phyloP scores from a whole-genome alignment of 768 basidiomycete genomes.

The Pulveroboletus frians region DNA sequence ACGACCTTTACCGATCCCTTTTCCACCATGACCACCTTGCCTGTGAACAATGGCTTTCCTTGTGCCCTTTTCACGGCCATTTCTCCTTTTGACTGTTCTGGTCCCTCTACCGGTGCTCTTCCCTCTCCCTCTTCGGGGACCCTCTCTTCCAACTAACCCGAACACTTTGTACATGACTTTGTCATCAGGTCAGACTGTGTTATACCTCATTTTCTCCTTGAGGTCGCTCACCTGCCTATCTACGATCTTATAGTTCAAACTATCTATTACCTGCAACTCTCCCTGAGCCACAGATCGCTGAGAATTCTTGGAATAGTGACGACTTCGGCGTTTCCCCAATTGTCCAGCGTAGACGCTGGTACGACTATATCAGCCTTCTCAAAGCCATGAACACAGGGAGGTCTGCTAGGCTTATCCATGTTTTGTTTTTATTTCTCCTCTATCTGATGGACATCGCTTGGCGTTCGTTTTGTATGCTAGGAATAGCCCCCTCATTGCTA shows the following conservation, averaged over 20 bases:
- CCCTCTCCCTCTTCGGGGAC: constrained; percentile 11
- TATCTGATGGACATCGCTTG: constrained; percentile 7
- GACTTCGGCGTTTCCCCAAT: constrained; percentile 3
- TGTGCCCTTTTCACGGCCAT: constrained; percentile 4
- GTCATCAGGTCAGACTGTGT: constrained; percentile 1
- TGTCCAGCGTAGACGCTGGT: background rate
- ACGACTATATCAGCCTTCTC: background rate
- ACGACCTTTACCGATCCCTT: constrained; percentile 26
- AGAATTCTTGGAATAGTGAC: background rate
- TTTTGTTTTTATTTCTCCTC: background rate
- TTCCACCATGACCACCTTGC: background rate
- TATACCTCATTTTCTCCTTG: background rate
- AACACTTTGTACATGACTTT: background rate
- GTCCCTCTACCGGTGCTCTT: constrained; percentile 10
- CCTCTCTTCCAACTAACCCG: constrained; percentile 1
- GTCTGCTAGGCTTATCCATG: background rate
- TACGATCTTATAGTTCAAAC: background rate
- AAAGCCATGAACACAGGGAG: background rate
- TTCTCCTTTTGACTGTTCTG: constrained; percentile 18
- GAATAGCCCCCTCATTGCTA: background rate
- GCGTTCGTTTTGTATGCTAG: constrained; percentile 6
- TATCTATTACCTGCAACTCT: background rate
- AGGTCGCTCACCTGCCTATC: background rate
- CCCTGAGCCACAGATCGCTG: background rate
- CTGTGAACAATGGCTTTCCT: background rate